These are phyloP conservation scores for Sporothrix mexicana DNA, from an alignment of 2,329 filamentous ascomycete species.

Conservation along the genomic window DNA sequence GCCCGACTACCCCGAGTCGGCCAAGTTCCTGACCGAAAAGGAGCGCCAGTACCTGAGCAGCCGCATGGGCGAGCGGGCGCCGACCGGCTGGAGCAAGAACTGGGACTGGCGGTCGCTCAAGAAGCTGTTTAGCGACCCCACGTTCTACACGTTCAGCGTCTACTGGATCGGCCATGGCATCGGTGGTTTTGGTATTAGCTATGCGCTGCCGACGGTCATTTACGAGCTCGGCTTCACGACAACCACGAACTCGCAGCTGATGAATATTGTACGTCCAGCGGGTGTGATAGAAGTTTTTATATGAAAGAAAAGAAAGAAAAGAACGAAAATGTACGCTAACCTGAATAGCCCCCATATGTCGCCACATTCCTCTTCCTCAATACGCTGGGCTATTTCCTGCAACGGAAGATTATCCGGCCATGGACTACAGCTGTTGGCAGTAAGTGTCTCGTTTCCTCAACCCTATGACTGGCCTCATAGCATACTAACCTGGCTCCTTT, in stretches of 20 bases:
- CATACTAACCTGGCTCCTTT: not conserved
- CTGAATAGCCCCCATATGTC: constrained; percentile 46
- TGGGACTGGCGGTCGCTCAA: constrained; percentile 46
- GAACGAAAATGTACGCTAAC: not conserved
- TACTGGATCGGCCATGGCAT: constrained; percentile 52
- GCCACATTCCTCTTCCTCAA: constrained; percentile 49
- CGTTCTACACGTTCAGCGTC: constrained; percentile 47
- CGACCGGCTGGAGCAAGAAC: constrained; percentile 42
- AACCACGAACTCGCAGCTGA: constrained; percentile 50
- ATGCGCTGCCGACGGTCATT: constrained; percentile 51
- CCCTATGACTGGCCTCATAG: constrained; percentile 30
- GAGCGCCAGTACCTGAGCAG: constrained; percentile 77
- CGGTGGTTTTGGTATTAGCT: constrained; percentile 50
- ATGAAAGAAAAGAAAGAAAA: too few species aligned
- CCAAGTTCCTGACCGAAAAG: constrained; percentile 71
- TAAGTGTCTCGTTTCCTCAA: constrained; percentile 38
- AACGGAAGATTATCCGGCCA: constrained; percentile 46
- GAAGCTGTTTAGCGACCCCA: constrained; percentile 45
- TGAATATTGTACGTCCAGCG: constrained; percentile 48
- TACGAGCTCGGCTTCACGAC: constrained; percentile 51
- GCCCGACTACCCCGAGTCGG: constrained; percentile 81
- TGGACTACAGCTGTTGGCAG: constrained; percentile 49
- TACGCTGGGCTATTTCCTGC: constrained; percentile 45
- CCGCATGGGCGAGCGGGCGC: constrained; percentile 48
- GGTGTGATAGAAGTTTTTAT: too few species aligned